phyloP scores from a whole-genome alignment of 108 stramenopile species.

The Cylindrotheca closterium region DNA sequence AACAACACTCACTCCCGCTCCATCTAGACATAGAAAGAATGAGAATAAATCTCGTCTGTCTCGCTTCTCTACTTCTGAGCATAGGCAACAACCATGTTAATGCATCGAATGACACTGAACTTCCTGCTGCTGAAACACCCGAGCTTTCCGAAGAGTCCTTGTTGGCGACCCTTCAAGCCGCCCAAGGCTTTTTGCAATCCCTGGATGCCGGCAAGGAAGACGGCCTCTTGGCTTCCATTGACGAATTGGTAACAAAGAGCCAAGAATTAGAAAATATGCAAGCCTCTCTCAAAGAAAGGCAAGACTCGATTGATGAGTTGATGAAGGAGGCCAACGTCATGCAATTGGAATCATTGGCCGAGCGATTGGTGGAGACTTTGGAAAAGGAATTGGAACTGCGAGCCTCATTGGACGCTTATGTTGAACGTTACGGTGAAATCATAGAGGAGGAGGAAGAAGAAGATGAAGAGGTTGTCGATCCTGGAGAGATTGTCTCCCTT shows the following conservation, averaged over 20 bases:
- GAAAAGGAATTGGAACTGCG: constrained; percentile 16
- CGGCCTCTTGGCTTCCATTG: background rate
- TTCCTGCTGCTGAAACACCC: no score
- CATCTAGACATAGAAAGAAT: no score
- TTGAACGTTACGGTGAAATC: background rate
- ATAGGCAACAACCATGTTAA: no score
- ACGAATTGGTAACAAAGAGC: background rate
- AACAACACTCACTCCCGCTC: no score
- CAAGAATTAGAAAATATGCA: constrained; percentile 1
- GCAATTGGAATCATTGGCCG: constrained; percentile 10
- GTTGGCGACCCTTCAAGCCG: background rate
- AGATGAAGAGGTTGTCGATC: background rate
- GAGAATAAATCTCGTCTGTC: no score
- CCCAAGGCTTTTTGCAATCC: background rate
- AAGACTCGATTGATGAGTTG: constrained; percentile 2
- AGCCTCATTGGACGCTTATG: no score
- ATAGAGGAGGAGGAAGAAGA: background rate
- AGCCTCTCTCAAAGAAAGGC: background rate
- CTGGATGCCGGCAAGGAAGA: background rate
- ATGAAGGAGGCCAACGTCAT: constrained; percentile 13
- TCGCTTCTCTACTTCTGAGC: no score
- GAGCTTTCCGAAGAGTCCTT: background rate
- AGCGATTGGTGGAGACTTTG: constrained; percentile 12
- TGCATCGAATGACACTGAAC: background rate
- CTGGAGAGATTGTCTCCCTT: constrained; percentile 1